Evolutionary conservation across 1,284 basidiomycete species (phyloP).

Genomic region (Omphalotus olearius): DNA sequence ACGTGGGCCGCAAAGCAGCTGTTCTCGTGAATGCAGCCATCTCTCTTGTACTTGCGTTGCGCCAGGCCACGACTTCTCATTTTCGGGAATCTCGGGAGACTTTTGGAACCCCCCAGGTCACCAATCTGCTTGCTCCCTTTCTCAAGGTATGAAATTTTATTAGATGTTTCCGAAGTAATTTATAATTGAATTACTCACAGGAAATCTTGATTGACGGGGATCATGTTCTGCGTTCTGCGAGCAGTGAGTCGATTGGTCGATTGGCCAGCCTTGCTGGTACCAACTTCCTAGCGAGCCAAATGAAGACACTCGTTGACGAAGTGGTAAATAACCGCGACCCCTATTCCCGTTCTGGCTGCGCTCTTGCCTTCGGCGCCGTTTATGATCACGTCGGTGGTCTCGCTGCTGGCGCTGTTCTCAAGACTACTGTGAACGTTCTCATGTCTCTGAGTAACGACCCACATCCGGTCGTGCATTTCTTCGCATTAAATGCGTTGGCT

Average conservation of each 20-base stretch:
- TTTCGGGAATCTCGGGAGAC: slow-evolving; percentile 62
- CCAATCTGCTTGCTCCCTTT: slow-evolving; percentile 66
- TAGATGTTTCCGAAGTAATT: neutral
- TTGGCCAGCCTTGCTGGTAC: slow-evolving; percentile 84
- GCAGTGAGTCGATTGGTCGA: slow-evolving; percentile 90
- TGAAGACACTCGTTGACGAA: slow-evolving; percentile 91
- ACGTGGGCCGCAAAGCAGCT: slow-evolving; percentile 86
- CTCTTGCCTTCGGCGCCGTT: slow-evolving; percentile 90
- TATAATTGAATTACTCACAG: slow-evolving; percentile 31
- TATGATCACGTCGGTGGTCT: slow-evolving; percentile 92
- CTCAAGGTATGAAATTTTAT: slow-evolving; percentile 55
- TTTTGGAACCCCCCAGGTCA: slow-evolving; percentile 68
- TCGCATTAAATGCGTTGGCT: slow-evolving; percentile 83
- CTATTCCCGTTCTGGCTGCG: slow-evolving; percentile 90
- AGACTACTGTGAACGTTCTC: slow-evolving; percentile 94
- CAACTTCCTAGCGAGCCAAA: slow-evolving; percentile 82
- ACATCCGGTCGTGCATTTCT: slow-evolving; percentile 95
- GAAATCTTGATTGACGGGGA: slow-evolving; percentile 84
- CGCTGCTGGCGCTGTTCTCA: slow-evolving; percentile 89
- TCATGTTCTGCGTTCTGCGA: slow-evolving; percentile 68
- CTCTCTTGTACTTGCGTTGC: slow-evolving; percentile 76
- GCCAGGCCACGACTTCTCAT: slow-evolving; percentile 49
- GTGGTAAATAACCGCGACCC: slow-evolving; percentile 97
- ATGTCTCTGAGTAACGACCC: slow-evolving; percentile 96
- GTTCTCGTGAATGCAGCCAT: slow-evolving; percentile 80